Evolutionary conservation across 2,329 filamentous ascomycete genomes (phyloP), one percentile per base, ranked within the genome.

Genomic region (Cladosporium cucumerinum): DNA sequence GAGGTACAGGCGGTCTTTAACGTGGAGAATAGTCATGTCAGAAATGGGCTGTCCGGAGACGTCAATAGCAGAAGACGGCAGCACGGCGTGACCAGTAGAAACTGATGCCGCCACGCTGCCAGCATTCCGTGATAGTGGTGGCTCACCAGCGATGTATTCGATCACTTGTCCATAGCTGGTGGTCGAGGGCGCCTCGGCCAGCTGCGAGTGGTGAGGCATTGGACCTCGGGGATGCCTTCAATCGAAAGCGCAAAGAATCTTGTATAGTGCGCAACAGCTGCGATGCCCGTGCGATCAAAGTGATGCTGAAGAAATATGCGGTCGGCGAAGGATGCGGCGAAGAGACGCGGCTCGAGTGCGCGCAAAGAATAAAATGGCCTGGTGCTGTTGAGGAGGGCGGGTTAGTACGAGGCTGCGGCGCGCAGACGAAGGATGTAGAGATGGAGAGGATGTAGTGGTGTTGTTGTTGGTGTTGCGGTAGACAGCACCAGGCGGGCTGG

Each of bases 71-170:
- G 46, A 65, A 32, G 5, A 18, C 34, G 43, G 60, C 60, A 55
- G 49, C 60, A n/a, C 21, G 49, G 28, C 21, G 39, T n/a, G 32
- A 55, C 36, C 34, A 57, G 25, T 39, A 23, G 32, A 70, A 70
- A 67, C 21, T 32, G 12, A 32, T 39, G 23, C 55, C 30, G 49
- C 26, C 30, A 26, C 26, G 59, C 59, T 54, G 32, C 48, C 28
- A 34, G 30, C 3, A 23, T 62, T 46, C 60, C 60, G 34, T 62
- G 49, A 30, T 72, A 72, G 69, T 73, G 67, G 58, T 63, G 65
- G 48, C 86, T 74, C 84, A 96, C 93, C 91, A 82, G 93, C 91
- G 73, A 97, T 96, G 79, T 97, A 97, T 82, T 97, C 93, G 76
- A 97, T 93, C 72, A 97, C 88, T 82, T 96, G 92, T 68, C 92